Evolutionary conservation across 1,284 basidiomycete genomes (phyloP).

Genomic region (Pseudozyma tsukubaensis): DNA sequence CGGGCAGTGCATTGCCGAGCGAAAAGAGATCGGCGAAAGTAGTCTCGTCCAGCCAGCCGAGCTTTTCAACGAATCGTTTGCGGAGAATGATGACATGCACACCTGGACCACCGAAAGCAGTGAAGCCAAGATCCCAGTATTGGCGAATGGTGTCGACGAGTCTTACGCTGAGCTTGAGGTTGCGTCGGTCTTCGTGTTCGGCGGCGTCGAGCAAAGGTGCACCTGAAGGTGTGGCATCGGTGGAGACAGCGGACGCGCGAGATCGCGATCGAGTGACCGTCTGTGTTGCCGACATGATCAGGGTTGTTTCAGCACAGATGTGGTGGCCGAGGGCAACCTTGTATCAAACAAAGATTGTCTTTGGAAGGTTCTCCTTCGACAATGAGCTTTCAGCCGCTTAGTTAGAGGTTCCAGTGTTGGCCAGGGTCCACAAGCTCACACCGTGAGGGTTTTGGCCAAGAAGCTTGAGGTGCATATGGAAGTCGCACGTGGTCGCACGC

Average conservation of each 20-base stretch:
- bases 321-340: background rate
- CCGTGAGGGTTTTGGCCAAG: no score
- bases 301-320: background rate
- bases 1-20: constrained; percentile 71
- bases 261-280: constrained; percentile 21
- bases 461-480: no score
- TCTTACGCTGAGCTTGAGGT: constrained; percentile 33
- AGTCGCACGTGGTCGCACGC: no score
- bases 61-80: constrained; percentile 55
- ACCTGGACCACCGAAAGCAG: constrained; percentile 39
- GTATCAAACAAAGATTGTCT: background rate
- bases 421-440: no score
- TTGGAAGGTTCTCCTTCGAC: background rate
- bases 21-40: constrained; percentile 70
- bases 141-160: constrained; percentile 50
- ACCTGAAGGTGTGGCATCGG: constrained; percentile 5
- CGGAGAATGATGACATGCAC: constrained; percentile 53
- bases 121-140: constrained; percentile 60
- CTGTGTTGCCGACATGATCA: constrained; percentile 23
- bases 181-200: constrained; percentile 28
- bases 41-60: constrained; percentile 57
- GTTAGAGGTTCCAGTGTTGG: no score
- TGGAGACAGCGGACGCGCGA: constrained; percentile 3
- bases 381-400: no score
- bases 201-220: constrained; percentile 8